Evolutionary conservation across 202 grass and related monocot species (phyloP).

Genomic region (Eragrostis tef): DNA sequence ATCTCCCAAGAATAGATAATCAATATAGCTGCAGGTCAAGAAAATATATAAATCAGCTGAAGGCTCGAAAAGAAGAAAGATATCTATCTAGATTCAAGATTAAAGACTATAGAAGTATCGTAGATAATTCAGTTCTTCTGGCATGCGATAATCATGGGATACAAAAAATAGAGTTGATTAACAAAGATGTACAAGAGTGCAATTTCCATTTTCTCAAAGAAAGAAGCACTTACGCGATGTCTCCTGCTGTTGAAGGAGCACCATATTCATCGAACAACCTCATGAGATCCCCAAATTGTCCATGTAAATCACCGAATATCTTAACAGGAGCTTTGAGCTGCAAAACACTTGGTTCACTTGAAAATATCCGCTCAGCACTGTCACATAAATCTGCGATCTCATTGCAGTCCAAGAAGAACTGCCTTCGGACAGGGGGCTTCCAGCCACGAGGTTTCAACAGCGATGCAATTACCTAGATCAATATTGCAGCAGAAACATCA

Average conservation of each 20-base stretch:
- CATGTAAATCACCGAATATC: constrained; percentile 98
- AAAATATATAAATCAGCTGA: constrained; percentile 43
- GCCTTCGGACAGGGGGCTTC: constrained; percentile 93
- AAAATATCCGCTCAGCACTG: constrained; percentile 96
- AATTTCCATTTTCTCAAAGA: background rate
- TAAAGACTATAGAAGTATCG: background rate
- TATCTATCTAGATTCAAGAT: background rate
- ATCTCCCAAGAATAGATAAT: constrained; percentile 99
- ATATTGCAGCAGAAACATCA: constrained; percentile 35
- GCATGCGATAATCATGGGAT: background rate
- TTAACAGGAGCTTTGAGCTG: constrained; percentile 97
- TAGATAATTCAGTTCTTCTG: constrained; percentile 10
- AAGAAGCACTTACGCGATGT: constrained; percentile 82
- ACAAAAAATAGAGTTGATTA: constrained; percentile 7
- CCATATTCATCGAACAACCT: constrained; percentile 98
- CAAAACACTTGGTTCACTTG: constrained; percentile 89
- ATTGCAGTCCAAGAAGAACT: constrained; percentile 98
- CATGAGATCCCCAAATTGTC: constrained; percentile 99
- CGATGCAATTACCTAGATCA: constrained; percentile 80
- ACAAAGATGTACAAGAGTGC: background rate
- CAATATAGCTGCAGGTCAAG: constrained; percentile 81
- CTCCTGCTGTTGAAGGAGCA: constrained; percentile 95
- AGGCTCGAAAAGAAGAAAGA: constrained; percentile 32
- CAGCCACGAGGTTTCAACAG: constrained; percentile 96
- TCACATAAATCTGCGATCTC: constrained; percentile 98